Evolutionary conservation across 2,329 filamentous ascomycete species (phyloP).

Genomic region (Xylogone sp.): DNA sequence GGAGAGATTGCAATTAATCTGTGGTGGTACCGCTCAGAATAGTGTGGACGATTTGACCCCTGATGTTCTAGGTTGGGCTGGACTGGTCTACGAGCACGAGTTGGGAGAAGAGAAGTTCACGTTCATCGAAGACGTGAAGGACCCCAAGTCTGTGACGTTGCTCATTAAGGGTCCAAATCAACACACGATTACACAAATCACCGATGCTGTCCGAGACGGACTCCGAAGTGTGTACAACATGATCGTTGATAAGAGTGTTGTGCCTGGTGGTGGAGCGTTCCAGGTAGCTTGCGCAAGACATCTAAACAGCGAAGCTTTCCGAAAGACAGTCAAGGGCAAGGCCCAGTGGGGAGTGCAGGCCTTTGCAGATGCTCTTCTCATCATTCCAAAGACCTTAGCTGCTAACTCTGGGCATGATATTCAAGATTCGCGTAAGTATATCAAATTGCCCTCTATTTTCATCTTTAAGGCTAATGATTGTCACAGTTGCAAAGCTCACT

Average conservation of each 20-base stretch:
- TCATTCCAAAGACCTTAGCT: conserved; percentile 96
- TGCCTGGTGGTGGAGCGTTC: conserved; percentile 92
- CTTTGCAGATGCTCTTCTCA: conserved; percentile 88
- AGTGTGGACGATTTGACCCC: conserved; percentile 89
- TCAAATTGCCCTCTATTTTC: conserved; percentile 11
- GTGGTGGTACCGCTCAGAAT: conserved; percentile 89
- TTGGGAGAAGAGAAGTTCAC: conserved; percentile 99
- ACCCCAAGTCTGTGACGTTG: conserved; percentile 95
- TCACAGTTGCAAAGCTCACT: conserved; percentile 74
- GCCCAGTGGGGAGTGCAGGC: conserved; percentile 93
- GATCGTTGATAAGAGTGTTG: conserved; percentile 95
- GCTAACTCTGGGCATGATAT: conserved; percentile 96
- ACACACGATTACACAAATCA: conserved; percentile 96
- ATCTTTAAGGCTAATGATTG: conserved; percentile 14
- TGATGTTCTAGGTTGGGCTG: conserved; percentile 91
- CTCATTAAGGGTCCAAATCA: conserved; percentile 97
- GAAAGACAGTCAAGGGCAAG: conserved; percentile 93
- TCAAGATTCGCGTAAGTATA: conserved; percentile 79
- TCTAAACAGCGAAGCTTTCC: conserved; percentile 81
- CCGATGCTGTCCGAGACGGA: conserved; percentile 92
- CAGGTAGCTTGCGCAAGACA: conserved; percentile 89
- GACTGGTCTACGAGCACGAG: conserved; percentile 94
- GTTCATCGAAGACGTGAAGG: conserved; percentile 97
- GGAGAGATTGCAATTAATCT: conserved; percentile 94
- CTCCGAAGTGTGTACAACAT: conserved; percentile 98